Conservation (phyloP, 1,284 basidiomycete genomes). For the Microbotryomycetes sp. region DNA sequence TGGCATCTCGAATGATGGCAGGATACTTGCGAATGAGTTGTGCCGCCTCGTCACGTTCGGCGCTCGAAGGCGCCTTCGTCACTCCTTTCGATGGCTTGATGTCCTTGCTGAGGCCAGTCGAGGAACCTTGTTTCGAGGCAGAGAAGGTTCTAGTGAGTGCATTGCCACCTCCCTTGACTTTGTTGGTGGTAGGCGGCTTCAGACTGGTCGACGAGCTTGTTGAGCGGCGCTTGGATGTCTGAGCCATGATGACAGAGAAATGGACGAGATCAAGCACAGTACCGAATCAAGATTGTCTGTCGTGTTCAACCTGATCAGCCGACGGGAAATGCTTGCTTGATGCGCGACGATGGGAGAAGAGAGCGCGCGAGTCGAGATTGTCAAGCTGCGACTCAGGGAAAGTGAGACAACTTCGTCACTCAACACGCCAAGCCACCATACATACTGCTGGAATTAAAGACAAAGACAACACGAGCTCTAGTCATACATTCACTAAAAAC, state of each 20-base stretch:
- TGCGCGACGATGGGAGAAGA: no score
- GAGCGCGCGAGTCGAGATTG: no score
- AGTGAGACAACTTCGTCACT: no score
- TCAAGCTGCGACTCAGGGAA: no score
- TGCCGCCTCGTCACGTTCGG: background rate
- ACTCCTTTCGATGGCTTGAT: background rate
- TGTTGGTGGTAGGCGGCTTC: background rate
- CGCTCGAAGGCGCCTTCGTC: background rate
- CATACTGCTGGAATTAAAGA: no score
- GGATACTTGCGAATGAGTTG: background rate
- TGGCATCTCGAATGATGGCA: slow-evolving; percentile 43
- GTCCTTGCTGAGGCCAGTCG: background rate
- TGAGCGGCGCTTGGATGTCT: background rate
- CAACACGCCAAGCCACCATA: no score
- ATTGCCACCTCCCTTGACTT: background rate
- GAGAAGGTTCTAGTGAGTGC: background rate
- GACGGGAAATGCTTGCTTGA: no score
- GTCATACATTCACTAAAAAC: background rate
- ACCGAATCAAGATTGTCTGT: no score
- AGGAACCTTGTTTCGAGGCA: background rate
- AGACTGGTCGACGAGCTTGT: background rate
- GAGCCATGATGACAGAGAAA: no score
- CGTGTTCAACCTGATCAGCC: no score
- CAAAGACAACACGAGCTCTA: no score
- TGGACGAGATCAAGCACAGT: no score